Base-by-base conservation (phyloP, 2,329 filamentous ascomycete species). In the Ceratocystis papillata region DNA sequence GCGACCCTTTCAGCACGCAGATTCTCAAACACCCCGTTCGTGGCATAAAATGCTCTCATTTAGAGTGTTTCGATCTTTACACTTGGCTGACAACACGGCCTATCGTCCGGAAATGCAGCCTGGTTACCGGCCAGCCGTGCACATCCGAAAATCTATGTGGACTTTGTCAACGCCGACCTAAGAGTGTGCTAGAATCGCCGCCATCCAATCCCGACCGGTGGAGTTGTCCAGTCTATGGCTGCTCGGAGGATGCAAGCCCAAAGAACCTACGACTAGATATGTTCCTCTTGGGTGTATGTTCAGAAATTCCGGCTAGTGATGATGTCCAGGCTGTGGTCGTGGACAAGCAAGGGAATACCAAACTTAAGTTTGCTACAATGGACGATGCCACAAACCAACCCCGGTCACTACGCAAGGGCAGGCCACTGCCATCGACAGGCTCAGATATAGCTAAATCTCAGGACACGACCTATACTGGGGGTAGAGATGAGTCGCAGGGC, bases 41-140 rank as follows among this genome's bases (percentile, higher is more conserved):
- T 33, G 86, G 90, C 30, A 77, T 72, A 6, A 71, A 74, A 2
- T 99, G 94, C 73, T 77, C 78, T 28, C 93, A 99, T 73, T 78
- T 87, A 45, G 90, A 96, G 72, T 96, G 91, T 73, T 96, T 97
- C 73, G 93, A 97, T 73, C 83, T 96, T 6, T 82, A 88, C 22
- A 92, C 83, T 0, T 97, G 90, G 78, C 81, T 99, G 7, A 75
- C 79, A 15, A 89, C 87, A 4, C 84, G 89, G 53, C 78, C 79
- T 4, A 75, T 76, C 15, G 81, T 80, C 68, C 73, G 63, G 28
- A 70, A 70, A 37, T 80, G 77, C 70, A 70, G 72, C 1, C 12
- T 6, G 6, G 17, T 12, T 6, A 55, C 20, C 4, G 44, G 30
- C 2, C 17, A 22, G 5, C 17, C 20, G 5, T 66, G 65, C 44